phyloP scores from a whole-genome alignment of 2,329 filamentous ascomycete genomes.

The Aureobasidium leucospermi region DNA sequence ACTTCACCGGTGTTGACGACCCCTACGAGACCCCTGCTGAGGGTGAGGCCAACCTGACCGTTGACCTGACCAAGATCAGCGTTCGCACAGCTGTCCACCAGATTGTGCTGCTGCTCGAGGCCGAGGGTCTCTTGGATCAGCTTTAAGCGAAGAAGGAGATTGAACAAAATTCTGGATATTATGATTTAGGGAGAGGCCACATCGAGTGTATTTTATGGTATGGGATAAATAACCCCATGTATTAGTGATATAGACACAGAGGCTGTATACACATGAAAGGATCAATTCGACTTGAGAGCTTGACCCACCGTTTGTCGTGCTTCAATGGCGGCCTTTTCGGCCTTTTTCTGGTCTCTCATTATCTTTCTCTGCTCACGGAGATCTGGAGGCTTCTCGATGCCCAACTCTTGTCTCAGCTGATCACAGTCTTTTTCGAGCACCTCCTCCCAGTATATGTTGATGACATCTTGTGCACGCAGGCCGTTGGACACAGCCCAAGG shows the following conservation, averaged over 20 bases:
- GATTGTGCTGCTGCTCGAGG: slow-evolving; percentile 89
- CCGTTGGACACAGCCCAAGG: slow-evolving; percentile 91
- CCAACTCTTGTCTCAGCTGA: slow-evolving; percentile 64
- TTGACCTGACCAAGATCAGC: slow-evolving; percentile 77
- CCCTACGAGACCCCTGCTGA: slow-evolving; percentile 82
- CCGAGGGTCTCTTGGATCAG: slow-evolving; percentile 75
- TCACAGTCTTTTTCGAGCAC: slow-evolving; percentile 76
- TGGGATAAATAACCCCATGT: not conserved
- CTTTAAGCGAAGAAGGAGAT: slow-evolving; percentile 24
- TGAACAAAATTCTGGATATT: not conserved
- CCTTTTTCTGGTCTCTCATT: slow-evolving; percentile 62
- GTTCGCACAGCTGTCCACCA: slow-evolving; percentile 93
- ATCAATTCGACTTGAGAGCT: slow-evolving; percentile 13
- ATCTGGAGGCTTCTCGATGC: slow-evolving; percentile 84
- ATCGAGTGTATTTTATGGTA: not conserved
- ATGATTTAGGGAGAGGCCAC: not conserved
- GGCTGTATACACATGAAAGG: slow-evolving; percentile 1
- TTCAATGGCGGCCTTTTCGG: slow-evolving; percentile 46
- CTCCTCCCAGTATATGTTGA: slow-evolving; percentile 98
- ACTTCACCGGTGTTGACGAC: slow-evolving; percentile 96
- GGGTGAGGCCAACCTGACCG: slow-evolving; percentile 75
- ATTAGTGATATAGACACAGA: slow-evolving; percentile 10
- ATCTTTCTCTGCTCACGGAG: slow-evolving; percentile 67
- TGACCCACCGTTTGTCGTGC: slow-evolving; percentile 14
- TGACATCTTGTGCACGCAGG: slow-evolving; percentile 65